These are phyloP conservation scores for Fusarium nurragi DNA, from an alignment of 2,329 filamentous ascomycete genomes.

Conservation along the genomic window DNA sequence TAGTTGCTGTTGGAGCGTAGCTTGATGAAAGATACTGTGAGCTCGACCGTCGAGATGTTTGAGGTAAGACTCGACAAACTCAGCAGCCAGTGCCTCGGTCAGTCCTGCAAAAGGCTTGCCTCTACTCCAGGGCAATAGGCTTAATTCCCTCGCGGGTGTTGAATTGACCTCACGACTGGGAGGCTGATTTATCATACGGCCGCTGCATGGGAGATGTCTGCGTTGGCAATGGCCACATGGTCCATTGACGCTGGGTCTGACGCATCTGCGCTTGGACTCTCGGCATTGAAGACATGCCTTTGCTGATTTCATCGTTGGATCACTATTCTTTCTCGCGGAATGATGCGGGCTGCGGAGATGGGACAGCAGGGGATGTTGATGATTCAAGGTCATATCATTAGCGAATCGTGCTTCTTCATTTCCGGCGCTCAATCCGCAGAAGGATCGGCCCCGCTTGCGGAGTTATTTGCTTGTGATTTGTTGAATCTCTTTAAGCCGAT, in stretches of 20 bases:
- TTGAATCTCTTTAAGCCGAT: accelerated
- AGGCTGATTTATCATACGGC: not conserved
- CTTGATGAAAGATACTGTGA: constrained; percentile 5
- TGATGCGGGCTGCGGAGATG: not conserved
- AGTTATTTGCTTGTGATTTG: not conserved
- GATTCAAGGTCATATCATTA: not conserved
- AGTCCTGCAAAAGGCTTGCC: accelerated
- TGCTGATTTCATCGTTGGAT: not conserved
- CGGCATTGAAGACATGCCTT: constrained; percentile 4
- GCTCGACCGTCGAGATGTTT: not conserved
- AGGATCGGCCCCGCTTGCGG: not conserved
- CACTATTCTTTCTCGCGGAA: not conserved
- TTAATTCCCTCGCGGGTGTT: too few relatives aligned
- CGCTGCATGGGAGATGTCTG: not conserved
- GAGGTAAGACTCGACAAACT: constrained; percentile 5
- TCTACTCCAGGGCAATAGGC: too few relatives aligned
- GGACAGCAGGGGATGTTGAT: not conserved
- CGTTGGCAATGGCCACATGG: not conserved
- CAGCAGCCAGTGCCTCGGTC: not conserved
- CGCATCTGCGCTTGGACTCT: constrained; percentile 1
- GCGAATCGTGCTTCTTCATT: not conserved
- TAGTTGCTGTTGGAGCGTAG: not conserved
- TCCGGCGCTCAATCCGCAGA: not conserved
- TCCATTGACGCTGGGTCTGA: not conserved
- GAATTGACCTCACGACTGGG: too few relatives aligned